A percentile compares a stretch with the other conserved stretches of the same genome.
Conservation (phyloP, 345 rosid genomes). For the Lepidium aucheri region DNA sequence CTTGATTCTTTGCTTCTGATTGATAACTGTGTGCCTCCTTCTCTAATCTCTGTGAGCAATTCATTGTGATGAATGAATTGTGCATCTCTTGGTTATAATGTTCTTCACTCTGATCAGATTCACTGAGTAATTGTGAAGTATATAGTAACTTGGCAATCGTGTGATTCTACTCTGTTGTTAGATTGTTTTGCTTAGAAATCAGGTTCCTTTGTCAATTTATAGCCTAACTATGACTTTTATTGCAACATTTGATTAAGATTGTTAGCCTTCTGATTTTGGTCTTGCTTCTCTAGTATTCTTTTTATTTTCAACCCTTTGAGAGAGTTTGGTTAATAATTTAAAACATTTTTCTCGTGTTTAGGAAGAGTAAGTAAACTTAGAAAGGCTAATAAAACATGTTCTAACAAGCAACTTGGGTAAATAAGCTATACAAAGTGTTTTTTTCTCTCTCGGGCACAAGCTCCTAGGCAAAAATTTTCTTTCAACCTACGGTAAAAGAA, state of each 20-base stretch:
- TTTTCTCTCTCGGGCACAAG: no score
- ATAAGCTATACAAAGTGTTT: no score
- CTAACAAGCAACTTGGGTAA: no score
- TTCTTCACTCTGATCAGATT: background rate
- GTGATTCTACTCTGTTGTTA: no score
- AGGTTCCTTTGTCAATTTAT: background rate
- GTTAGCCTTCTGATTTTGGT: background rate
- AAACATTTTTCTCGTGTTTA: constrained; percentile 26
- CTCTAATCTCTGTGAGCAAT: background rate
- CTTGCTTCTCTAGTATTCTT: no score
- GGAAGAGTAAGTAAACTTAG: constrained; percentile 33
- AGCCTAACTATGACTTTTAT: background rate
- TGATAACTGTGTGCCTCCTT: no score
- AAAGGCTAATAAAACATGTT: background rate
- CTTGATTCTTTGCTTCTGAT: no score
- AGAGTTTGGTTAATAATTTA: background rate
- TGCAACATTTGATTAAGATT: constrained; percentile 1
- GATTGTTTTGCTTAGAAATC: no score
- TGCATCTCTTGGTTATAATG: background rate
- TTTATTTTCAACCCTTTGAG: no score
- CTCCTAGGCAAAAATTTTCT: no score
- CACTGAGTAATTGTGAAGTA: background rate
- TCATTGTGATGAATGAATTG: background rate
- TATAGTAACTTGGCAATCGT: background rate
- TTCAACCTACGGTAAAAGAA: no score